Base-by-base conservation (phyloP, 1,284 basidiomycete species). In the Anthracocystis setariae region DNA sequence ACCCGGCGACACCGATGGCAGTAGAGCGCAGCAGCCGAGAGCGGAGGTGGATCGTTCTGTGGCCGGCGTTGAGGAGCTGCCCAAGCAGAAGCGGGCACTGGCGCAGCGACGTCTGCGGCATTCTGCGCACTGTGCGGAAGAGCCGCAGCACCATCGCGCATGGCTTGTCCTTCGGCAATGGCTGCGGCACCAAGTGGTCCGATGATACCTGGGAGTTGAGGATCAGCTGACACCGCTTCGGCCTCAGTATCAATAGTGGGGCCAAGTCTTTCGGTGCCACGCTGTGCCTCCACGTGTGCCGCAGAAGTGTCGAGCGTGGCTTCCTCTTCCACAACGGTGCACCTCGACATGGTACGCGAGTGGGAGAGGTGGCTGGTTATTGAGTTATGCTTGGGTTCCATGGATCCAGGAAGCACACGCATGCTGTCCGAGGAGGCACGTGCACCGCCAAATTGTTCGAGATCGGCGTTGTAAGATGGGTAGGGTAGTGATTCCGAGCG, bases 1-100 rank as follows among this genome's bases (percentile, higher is more conserved):
- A 89, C 82, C 25, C 90, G 84, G 13, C 83, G 60, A 64, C 82
- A 82, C 20, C 77, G 69, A 57, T 78, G 67, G 70, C 82, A 83
- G 67, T 80, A 83, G 20, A 56, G 57, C 4, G 62, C 51, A 10
- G 51, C 47, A 10, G 68, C 24, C n/a, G 58, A 66, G 23, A 70
- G 65, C 8, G 60, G 70, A 0, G 61, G 63, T 17, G 57, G 64
- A 29, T 59, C 53, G 59, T 70, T 67, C 2, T 10, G 24, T 0
- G 58, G 66, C 33, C 43, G 50, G 27, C 62, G 60, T 49, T 55
- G 39, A 15, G 55, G 70, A 23, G 55, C 44, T 7, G 46, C 33
- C 60, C 52, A 66, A 18, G 45, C 29, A 13, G 53, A 57, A 4
- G 47, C n/a, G n/a, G n/a, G n/a, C n/a, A n/a, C n/a, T n/a, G n/a